Base-by-base conservation (phyloP, 2,329 filamentous ascomycete species). In the Dichotomopilus funicola region DNA sequence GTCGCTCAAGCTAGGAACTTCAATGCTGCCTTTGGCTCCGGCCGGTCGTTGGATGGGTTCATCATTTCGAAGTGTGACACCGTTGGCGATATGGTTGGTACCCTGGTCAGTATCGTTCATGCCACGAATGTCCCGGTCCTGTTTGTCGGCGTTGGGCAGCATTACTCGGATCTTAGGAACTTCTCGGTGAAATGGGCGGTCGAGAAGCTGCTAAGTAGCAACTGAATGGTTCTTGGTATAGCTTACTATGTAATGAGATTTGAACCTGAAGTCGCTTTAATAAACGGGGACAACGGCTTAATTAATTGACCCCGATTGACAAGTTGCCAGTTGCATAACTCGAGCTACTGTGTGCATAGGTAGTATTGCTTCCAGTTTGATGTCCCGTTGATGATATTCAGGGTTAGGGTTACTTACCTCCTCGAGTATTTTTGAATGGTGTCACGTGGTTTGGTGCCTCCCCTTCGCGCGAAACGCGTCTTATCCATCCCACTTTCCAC, bases 41-140 rank as follows among this genome's bases (percentile, higher is more conserved):
- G 84, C 11, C 79, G 92, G 55, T 82, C 82, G 34, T 79, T 99
- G 40, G 95, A 99, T 72, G 94, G 94, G 5, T 99, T 99, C 72
- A 96, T 99, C 68, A 96, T 99, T 65, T 92, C 87, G 58, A 99
- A 99, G 73, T 97, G 94, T 70, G 94, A 99, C 74, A 99, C 94
- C 0, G 95, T 99, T 40, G 95, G 94, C n/a, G 92, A 96, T 73
- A 97, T 97, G 91, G 91, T 96, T 44, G 91, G 81, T 63, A 96
- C 92, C 2, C 77, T 99, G 61, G 94, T 99, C 60, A 96, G 89
- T 69, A 92, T 99, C 77, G 92, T 99, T 41, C 92, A 97, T 73
- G 92, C 94, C 3, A 99, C 95, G 3, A 90, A 92, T 34, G 95
- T 99, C 46, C 95, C 95, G 0, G 91, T 99, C 19, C 80, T 97